A percentile compares a stretch with the other conserved stretches of the same genome.
These are phyloP conservation scores for Candida pseudoglaebosa DNA, from an alignment of 805 yeast species.

Conservation along the genomic window DNA sequence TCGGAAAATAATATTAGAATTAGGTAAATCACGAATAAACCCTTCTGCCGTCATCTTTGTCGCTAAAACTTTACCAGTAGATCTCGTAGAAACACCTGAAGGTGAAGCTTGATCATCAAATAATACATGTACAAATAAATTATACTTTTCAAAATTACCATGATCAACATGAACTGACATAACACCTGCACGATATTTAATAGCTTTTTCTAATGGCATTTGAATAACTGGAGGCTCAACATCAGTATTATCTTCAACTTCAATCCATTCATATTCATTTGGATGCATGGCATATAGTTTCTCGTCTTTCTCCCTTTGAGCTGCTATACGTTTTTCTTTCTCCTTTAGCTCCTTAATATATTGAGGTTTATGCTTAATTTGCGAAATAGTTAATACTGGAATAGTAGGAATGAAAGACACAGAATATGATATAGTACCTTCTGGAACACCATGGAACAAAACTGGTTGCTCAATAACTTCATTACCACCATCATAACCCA, in stretches of 20 bases:
- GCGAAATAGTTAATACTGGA: slow-evolving; percentile 59
- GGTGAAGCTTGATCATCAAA: slow-evolving; percentile 67
- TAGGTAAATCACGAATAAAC: slow-evolving; percentile 66
- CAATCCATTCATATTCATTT: slow-evolving; percentile 61
- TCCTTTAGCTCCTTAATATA: slow-evolving; percentile 34
- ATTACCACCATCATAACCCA: slow-evolving; percentile 49
- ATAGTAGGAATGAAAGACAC: slow-evolving; percentile 63
- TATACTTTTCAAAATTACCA: slow-evolving; percentile 48
- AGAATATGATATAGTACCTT: slow-evolving; percentile 51
- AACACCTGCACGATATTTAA: slow-evolving; percentile 59
- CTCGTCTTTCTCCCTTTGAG: slow-evolving; percentile 47
- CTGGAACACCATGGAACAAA: slow-evolving; percentile 30
- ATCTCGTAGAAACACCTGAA: slow-evolving; percentile 47
- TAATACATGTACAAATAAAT: slow-evolving; percentile 51
- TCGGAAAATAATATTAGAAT: slow-evolving; percentile 56
- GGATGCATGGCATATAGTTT: slow-evolving; percentile 55
- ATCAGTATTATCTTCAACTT: slow-evolving; percentile 31
- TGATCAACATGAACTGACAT: slow-evolving; percentile 49
- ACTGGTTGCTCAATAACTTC: slow-evolving; percentile 45
- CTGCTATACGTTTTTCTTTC: slow-evolving; percentile 32
- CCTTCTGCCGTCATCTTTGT: slow-evolving; percentile 50
- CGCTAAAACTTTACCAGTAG: slow-evolving; percentile 42
- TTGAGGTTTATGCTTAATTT: slow-evolving; percentile 45
- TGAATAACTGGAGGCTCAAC: slow-evolving; percentile 39
- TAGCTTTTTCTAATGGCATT: slow-evolving; percentile 48